Conservation (phyloP, 768 basidiomycete genomes). For the Tephrocybe rancida region DNA sequence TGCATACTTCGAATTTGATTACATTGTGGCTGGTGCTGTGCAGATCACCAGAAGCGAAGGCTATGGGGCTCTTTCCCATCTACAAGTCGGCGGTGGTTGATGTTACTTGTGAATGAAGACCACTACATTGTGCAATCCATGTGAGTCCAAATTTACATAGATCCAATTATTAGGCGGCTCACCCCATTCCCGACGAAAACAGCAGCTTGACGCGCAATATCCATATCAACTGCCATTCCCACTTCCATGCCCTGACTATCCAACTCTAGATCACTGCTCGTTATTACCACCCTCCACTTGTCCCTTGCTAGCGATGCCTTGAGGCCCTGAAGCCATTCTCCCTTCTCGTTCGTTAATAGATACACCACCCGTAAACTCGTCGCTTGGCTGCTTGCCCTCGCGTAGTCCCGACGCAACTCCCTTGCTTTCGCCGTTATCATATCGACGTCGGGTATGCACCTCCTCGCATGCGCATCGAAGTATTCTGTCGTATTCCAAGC, state of each 20-base stretch:
- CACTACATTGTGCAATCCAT: slow-evolving; percentile 24
- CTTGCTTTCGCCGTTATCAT: slow-evolving; percentile 22
- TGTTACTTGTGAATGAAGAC: slow-evolving; percentile 40
- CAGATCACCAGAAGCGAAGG: slow-evolving; percentile 30
- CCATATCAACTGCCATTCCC: slow-evolving; percentile 41
- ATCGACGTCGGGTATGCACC: slow-evolving; percentile 34
- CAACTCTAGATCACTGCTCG: slow-evolving; percentile 32
- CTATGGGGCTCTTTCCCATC: slow-evolving; percentile 31
- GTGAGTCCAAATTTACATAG: not conserved
- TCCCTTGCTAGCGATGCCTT: slow-evolving; percentile 26
- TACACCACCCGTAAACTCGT: slow-evolving; percentile 30
- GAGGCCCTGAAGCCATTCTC: slow-evolving; percentile 30
- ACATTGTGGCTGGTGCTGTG: not conserved
- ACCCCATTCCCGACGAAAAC: slow-evolving; percentile 45
- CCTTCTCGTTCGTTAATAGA: slow-evolving; percentile 38
- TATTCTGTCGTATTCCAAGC: slow-evolving; percentile 23
- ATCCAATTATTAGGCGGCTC: slow-evolving; percentile 7
- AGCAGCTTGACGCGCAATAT: slow-evolving; percentile 35
- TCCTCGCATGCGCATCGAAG: slow-evolving; percentile 25
- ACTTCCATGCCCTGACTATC: slow-evolving; percentile 34
- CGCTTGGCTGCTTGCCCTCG: slow-evolving; percentile 9
- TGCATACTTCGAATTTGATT: too few relatives aligned
- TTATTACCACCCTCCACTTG: slow-evolving; percentile 32
- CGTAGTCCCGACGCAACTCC: slow-evolving; percentile 18
- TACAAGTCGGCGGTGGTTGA: slow-evolving; percentile 35